phyloP scores from a whole-genome alignment of 129 eudicot genomes.

The Solidago caesia region DNA sequence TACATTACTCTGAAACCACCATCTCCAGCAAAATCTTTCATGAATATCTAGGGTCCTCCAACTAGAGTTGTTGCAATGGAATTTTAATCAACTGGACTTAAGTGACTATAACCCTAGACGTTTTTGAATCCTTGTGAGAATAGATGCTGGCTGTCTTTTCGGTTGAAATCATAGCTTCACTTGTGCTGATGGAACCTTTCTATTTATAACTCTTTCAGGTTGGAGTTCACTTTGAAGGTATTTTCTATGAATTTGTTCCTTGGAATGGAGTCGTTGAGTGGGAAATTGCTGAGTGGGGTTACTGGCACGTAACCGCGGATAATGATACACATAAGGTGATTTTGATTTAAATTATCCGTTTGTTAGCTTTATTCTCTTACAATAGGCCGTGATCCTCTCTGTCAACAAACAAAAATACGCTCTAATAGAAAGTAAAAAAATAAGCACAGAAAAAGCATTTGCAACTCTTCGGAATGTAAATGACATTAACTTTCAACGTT shows the following conservation, averaged over 20 bases:
- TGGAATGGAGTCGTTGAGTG: slow-evolving; percentile 90
- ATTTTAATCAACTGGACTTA: no score
- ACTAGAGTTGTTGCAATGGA: no score
- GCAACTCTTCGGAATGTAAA: neutral
- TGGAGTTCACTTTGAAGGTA: slow-evolving; percentile 83
- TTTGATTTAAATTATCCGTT: neutral
- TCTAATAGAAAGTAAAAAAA: slow-evolving; percentile 6
- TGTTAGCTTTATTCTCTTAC: neutral
- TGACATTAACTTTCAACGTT: neutral
- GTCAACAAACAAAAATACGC: neutral
- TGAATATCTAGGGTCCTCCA: no score
- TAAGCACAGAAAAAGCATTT: neutral
- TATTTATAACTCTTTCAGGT: slow-evolving; percentile 47
- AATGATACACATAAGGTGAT: slow-evolving; percentile 71
- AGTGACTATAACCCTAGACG: no score
- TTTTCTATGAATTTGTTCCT: slow-evolving; percentile 93
- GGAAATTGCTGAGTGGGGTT: slow-evolving; percentile 93
- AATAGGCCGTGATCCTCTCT: slow-evolving; percentile 10
- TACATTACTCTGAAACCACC: no score
- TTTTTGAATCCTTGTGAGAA: no score
- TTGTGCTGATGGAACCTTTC: slow-evolving; percentile 1
- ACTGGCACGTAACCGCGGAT: slow-evolving; percentile 70
- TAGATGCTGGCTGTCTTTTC: no score
- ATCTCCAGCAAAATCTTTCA: no score
- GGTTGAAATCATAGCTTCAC: neutral